Conservation (phyloP, 768 basidiomycete genomes). For the Leccinellum rugosiceps region DNA sequence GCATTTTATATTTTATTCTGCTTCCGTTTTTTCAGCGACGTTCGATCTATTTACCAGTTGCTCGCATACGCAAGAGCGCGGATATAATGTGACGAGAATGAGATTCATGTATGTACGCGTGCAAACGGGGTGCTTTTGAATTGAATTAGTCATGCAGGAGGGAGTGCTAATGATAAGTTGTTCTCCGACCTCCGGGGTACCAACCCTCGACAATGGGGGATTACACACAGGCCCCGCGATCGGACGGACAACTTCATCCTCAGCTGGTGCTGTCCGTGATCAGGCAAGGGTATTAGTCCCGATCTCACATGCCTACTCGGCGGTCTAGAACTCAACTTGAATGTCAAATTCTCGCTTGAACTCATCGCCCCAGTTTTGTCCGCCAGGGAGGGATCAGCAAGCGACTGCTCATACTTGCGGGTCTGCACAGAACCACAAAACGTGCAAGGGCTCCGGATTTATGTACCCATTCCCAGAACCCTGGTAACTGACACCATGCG, state of each 20-base stretch:
- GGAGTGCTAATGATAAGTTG: slow-evolving; percentile 16
- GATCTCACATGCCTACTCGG: slow-evolving; percentile 12
- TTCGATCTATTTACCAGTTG: background rate
- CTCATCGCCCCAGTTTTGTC: slow-evolving; percentile 26
- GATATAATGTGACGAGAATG: slow-evolving; percentile 8
- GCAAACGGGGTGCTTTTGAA: slow-evolving; percentile 14
- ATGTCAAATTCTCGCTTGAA: slow-evolving; percentile 28
- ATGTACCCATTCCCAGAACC: slow-evolving; percentile 22
- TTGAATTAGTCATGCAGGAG: slow-evolving; percentile 8
- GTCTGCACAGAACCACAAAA: slow-evolving; percentile 17
- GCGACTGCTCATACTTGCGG: slow-evolving; percentile 15
- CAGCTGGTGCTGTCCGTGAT: slow-evolving; percentile 2
- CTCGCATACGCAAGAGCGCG: slow-evolving; percentile 4
- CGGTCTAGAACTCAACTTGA: slow-evolving; percentile 24
- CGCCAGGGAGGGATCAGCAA: slow-evolving; percentile 20
- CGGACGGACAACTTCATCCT: slow-evolving; percentile 1
- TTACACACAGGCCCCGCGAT: slow-evolving; percentile 7
- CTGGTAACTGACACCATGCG: slow-evolving; percentile 29
- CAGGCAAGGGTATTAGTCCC: slow-evolving; percentile 4
- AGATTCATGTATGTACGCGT: slow-evolving; percentile 3
- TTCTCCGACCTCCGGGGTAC: slow-evolving; percentile 4
- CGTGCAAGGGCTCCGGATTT: slow-evolving; percentile 17
- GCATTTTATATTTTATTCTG: background rate
- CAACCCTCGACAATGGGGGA: slow-evolving; percentile 17
- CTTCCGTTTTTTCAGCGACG: slow-evolving; percentile 1